These are phyloP conservation scores for Colletotrichum sp. DNA, from an alignment of 2,329 filamentous ascomycete genomes.

Conservation along the genomic window DNA sequence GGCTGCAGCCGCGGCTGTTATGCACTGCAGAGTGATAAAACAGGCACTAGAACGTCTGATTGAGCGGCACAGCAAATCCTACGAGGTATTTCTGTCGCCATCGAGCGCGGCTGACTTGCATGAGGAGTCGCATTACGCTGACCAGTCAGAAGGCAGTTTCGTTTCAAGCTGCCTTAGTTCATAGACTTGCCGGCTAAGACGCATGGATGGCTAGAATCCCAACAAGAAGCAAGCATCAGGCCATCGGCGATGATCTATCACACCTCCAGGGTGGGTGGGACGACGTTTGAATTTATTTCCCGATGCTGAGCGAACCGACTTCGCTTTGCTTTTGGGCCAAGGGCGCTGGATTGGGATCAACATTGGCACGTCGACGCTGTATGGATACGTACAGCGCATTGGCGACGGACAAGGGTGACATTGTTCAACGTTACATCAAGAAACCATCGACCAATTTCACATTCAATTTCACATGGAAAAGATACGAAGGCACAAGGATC, in stretches of 20 bases:
- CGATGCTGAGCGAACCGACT: background rate
- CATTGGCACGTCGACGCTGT: background rate
- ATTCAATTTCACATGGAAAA: background rate
- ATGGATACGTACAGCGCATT: background rate
- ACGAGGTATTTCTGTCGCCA: background rate
- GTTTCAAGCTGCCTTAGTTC: background rate
- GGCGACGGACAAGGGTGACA: background rate
- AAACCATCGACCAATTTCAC: background rate
- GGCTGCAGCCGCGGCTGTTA: background rate
- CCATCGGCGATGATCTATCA: background rate
- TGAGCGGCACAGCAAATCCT: background rate
- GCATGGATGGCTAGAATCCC: background rate
- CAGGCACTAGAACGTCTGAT: background rate
- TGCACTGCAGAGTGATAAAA: background rate
- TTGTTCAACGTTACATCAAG: background rate
- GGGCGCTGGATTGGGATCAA: background rate
- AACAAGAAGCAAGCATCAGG: background rate
- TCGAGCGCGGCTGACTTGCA: background rate
- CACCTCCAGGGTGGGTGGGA: background rate
- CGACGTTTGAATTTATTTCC: background rate
- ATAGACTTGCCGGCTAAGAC: background rate
- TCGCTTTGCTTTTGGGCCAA: background rate
- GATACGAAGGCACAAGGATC: background rate
- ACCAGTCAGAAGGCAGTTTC: background rate
- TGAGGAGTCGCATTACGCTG: background rate